A percentile compares a stretch with the other conserved stretches of the same genome.
phyloP scores from a whole-genome alignment of 768 basidiomycete species.

The Lactifluus volemus region DNA sequence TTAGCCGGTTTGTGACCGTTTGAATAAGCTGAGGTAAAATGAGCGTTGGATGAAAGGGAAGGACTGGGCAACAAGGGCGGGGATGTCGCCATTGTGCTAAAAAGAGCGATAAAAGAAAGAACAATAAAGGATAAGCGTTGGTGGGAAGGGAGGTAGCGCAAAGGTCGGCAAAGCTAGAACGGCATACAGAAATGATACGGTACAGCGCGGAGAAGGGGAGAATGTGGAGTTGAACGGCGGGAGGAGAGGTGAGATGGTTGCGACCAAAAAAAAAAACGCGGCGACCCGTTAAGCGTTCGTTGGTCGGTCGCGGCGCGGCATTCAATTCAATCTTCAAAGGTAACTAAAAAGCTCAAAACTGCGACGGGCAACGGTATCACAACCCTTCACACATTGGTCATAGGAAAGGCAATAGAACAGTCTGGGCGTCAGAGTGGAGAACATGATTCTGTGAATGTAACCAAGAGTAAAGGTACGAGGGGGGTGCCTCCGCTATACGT shows the following conservation, averaged over 20 bases:
- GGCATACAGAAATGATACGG: not conserved
- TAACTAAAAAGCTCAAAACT: not conserved
- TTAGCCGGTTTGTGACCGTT: not conserved
- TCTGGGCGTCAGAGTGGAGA: not conserved
- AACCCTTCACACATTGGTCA: too few relatives aligned
- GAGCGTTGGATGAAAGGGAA: constrained; percentile 19
- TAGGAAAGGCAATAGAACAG: too few relatives aligned
- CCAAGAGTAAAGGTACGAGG: not conserved
- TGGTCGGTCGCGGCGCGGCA: not conserved
- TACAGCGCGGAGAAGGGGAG: not conserved
- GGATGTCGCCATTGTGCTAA: constrained; percentile 14
- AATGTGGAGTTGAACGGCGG: not conserved
- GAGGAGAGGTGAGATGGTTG: not conserved
- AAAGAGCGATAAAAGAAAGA: not conserved
- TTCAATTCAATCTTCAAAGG: not conserved
- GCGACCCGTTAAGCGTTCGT: not conserved
- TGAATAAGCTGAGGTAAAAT: constrained; percentile 12
- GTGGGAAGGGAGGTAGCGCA: not conserved
- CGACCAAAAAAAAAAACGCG: not conserved
- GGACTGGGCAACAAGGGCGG: constrained; percentile 10
- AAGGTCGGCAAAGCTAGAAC: not conserved
- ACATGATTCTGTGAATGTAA: constrained; percentile 13
- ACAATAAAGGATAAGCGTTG: not conserved
- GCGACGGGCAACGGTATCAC: too few relatives aligned
- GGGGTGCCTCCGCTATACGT: not conserved